Percentiles rank a stretch among this genome's conserved stretches.
Evolutionary conservation across 2,329 filamentous ascomycete species (phyloP).

Genomic region (Neofusicoccum laricinum): DNA sequence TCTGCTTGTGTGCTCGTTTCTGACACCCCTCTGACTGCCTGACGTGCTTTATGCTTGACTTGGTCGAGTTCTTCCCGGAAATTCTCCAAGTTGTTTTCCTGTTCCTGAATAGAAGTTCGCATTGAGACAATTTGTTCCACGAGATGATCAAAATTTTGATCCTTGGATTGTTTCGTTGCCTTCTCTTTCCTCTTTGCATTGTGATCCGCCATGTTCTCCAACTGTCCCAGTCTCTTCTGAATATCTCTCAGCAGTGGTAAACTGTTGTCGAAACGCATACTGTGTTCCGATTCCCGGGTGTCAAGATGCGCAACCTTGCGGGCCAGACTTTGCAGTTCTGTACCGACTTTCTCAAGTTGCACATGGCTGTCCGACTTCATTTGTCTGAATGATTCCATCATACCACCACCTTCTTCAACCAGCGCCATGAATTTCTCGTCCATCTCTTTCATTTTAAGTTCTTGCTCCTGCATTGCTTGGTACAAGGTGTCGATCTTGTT

Average conservation of each 20-base stretch:
- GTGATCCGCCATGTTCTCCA: not conserved
- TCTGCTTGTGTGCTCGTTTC: not conserved
- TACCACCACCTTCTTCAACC: not conserved
- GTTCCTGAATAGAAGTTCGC: not conserved
- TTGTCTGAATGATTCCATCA: not conserved
- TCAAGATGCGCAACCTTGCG: conserved; percentile 15
- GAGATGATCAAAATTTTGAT: not conserved
- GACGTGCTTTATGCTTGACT: not conserved
- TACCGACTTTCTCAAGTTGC: conserved; percentile 6
- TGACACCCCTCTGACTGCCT: not conserved
- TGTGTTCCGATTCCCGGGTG: not conserved
- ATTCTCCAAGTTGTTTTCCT: not conserved
- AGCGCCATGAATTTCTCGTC: not conserved
- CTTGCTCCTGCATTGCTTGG: conserved; percentile 3
- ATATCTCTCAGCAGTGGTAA: not conserved
- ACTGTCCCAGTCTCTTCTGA: not conserved
- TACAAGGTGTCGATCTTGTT: conserved; percentile 1
- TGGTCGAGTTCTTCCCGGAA: not conserved
- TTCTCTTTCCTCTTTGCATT: not conserved
- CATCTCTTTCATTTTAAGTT: conserved; percentile 3
- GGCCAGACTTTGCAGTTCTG: conserved; percentile 5
- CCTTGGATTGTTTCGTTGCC: not conserved
- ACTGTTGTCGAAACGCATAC: not conserved
- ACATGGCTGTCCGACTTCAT: not conserved
- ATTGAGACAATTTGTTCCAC: not conserved